A percentile compares a stretch with the other conserved stretches of the same genome.
These are phyloP conservation scores for Camelina hispida DNA, from an alignment of 345 rosid species.

Conservation along the genomic window DNA sequence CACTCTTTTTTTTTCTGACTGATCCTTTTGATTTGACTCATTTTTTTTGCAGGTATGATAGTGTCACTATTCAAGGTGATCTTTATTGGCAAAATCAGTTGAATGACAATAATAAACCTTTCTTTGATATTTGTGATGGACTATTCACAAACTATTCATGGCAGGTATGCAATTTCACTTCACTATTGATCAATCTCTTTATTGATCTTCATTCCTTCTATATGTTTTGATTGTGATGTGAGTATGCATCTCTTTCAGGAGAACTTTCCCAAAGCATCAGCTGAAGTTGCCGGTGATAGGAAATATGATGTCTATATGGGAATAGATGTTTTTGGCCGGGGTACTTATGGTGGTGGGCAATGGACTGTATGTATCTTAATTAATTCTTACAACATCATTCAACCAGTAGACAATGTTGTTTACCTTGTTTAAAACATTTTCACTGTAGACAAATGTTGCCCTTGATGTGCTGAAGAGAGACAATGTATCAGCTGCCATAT, in stretches of 20 bases:
- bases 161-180: slow-evolving; percentile 52
- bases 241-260: slow-evolving; percentile 49
- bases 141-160: slow-evolving; percentile 73
- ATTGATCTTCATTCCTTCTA: not conserved
- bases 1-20: not conserved
- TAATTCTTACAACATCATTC: not conserved
- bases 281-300: slow-evolving; percentile 70
- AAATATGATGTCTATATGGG: slow-evolving; percentile 85
- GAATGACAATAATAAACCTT: slow-evolving; percentile 65
- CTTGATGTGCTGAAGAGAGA: slow-evolving; percentile 69
- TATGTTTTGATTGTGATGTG: slow-evolving; percentile 7
- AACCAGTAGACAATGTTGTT: not conserved
- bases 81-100: slow-evolving; percentile 72
- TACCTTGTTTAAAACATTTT: not conserved
- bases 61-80: slow-evolving; percentile 62
- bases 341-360: slow-evolving; percentile 74
- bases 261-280: slow-evolving; percentile 62
- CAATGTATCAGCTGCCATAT: slow-evolving; percentile 78
- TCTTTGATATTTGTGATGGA: slow-evolving; percentile 87
- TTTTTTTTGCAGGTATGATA: slow-evolving; percentile 66
- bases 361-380: slow-evolving; percentile 59
- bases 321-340: slow-evolving; percentile 78
- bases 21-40: not conserved
- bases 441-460: slow-evolving; percentile 67
- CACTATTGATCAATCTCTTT: not conserved